Base-by-base conservation (phyloP, 2,329 filamentous ascomycete genomes). In the Ambrosiella xylebori region DNA sequence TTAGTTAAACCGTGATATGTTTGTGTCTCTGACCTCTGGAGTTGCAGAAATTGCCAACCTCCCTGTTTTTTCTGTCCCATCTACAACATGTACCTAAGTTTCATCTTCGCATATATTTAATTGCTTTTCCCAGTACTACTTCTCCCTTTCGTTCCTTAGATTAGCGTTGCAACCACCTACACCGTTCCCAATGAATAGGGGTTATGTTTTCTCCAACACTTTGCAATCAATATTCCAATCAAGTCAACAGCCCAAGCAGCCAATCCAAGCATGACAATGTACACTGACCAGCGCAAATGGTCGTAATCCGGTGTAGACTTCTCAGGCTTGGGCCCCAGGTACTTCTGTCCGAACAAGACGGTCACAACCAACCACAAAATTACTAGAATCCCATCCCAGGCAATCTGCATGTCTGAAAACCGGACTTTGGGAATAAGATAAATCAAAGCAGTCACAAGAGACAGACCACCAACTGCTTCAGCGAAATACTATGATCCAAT, bases 391-490 rank as follows among this genome's bases (percentile, higher is more conserved):
- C 53, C 50, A 50, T 59, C 58, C 58, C 45, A 59, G 38, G 58
- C 58, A 52, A 59, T 54, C 35, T 59, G 53, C 13, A 57, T 54
- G 8, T 57, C 55, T 35, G 53, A 56, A 9, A 54, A 47, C 17
- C 54, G 54, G 15, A 59, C 54, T 19, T 59, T 53, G 15, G 58
- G 58, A 19, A 59, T 57, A n/a, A 59, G 58, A 57, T 59, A 59
- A 19, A 59, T 45, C 39, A 59, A 45, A 37, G 58, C 54, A 44
- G 58, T 59, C 19, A 59, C 47, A 44, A 54, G 44, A 7, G 54
- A 57, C 8, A 59, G 54, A 12, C 54, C 54, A 35, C 53, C 58
- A 9, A 59, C 58, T 15, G 52, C 39, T 49, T 59, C 58, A 38
- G 58, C 58, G 37, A 56, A 59, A 45, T 56, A 44, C 58, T 59